Percentiles rank a stretch among this genome's conserved stretches.
phyloP scores from a whole-genome alignment of 1,284 basidiomycete species.

The Apiotrichum domesticum region DNA sequence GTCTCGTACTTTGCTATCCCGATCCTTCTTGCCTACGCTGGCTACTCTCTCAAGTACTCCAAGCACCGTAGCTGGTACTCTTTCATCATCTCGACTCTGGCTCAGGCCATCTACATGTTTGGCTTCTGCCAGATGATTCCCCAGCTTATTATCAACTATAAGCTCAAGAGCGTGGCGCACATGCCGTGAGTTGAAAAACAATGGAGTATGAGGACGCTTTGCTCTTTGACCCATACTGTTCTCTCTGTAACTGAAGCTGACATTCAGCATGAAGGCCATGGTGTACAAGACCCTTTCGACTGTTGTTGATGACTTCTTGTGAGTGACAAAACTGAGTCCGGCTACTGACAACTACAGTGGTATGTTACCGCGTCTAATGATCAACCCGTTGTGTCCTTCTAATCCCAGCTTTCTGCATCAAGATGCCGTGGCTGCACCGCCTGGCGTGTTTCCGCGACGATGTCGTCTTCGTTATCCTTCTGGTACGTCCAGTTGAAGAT shows the following conservation, averaged over 20 bases:
- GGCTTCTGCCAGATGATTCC: constrained; percentile 93
- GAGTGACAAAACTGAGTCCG: constrained; percentile 29
- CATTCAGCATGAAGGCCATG: constrained; percentile 76
- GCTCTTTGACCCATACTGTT: no score
- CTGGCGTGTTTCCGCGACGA: constrained; percentile 64
- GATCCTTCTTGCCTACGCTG: constrained; percentile 72
- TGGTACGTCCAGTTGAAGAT: constrained; percentile 18
- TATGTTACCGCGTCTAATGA: neutral
- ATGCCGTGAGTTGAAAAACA: constrained; percentile 31
- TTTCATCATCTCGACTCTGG: constrained; percentile 68
- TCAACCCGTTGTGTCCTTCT: no score
- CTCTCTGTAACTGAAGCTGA: neutral
- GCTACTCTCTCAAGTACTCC: constrained; percentile 60
- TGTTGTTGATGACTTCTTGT: constrained; percentile 83
- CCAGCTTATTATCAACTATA: constrained; percentile 86
- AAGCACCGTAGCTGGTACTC: constrained; percentile 92
- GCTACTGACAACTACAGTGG: constrained; percentile 28
- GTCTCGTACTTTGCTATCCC: constrained; percentile 84
- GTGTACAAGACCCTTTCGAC: constrained; percentile 72
- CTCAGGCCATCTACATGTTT: constrained; percentile 61
- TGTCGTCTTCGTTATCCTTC: constrained; percentile 61
- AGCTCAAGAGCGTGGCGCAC: constrained; percentile 64
- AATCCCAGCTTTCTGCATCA: constrained; percentile 56
- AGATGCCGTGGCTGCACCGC: constrained; percentile 88
- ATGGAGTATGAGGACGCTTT: neutral